Percentiles rank a stretch among this genome's conserved stretches.
Conservation (phyloP, 768 basidiomycete species). For the Gloeostereum incarnatum region DNA sequence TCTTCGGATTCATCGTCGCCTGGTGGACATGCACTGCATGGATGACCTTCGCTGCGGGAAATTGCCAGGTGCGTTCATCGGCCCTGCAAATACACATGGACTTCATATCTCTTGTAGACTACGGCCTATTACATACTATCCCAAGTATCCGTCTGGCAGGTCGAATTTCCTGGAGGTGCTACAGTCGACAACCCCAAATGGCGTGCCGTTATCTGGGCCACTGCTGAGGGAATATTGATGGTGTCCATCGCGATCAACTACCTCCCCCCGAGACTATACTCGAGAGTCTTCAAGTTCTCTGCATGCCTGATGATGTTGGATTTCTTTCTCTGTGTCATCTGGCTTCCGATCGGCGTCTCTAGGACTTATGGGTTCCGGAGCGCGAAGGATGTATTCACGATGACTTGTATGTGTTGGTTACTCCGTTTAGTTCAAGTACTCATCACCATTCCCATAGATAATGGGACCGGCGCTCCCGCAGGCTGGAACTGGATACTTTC, state of each 20-base stretch:
- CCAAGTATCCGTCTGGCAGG: slow-evolving; percentile 69
- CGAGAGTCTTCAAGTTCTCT: slow-evolving; percentile 69
- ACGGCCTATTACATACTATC: slow-evolving; percentile 89
- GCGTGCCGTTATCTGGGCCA: slow-evolving; percentile 77
- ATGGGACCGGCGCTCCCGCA: slow-evolving; percentile 79
- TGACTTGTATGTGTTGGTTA: slow-evolving; percentile 47
- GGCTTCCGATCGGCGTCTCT: slow-evolving; percentile 88
- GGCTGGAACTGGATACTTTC: slow-evolving; percentile 92
- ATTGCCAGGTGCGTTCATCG: slow-evolving; percentile 59
- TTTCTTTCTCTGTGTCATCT: slow-evolving; percentile 81
- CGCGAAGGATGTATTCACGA: slow-evolving; percentile 76
- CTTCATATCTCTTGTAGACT: slow-evolving; percentile 33
- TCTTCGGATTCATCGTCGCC: slow-evolving; percentile 84
- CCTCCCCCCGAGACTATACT: slow-evolving; percentile 69
- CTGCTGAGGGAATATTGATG: slow-evolving; percentile 67
- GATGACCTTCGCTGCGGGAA: slow-evolving; percentile 89
- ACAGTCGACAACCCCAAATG: slow-evolving; percentile 68
- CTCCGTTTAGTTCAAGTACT: slow-evolving; percentile 1
- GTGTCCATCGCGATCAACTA: slow-evolving; percentile 78
- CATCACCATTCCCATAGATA: slow-evolving; percentile 38
- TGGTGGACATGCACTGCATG: slow-evolving; percentile 96
- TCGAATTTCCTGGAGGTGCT: slow-evolving; percentile 78
- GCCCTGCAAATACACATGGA: neutral
- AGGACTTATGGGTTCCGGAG: slow-evolving; percentile 85
- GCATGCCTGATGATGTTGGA: slow-evolving; percentile 73